Evolutionary conservation across 768 basidiomycete genomes (phyloP), one percentile per base, ranked within the genome.

Genomic region (Tulasnella sp.): DNA sequence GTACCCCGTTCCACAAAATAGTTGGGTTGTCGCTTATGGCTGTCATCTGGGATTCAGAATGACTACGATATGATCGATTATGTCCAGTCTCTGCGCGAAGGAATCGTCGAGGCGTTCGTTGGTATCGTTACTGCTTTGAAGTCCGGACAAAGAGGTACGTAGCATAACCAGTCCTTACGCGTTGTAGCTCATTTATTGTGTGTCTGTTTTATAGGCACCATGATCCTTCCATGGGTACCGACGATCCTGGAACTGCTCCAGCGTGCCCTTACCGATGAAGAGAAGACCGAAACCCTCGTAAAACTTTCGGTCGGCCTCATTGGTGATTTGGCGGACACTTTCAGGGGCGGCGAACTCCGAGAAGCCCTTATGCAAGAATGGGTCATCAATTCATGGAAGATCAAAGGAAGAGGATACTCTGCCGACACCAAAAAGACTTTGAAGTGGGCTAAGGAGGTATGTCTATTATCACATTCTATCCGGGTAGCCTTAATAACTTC

Each of bases 91-190:
- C 76, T 99, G 57, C 81, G 96, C 35, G 96, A 98, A 65, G 91
- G 91, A 42, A 97, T 99, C 62, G 73, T 97, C 31, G 96, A 99
- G 69, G 94, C 96, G 2, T 97, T 96, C 65, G 94, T 88, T 4
- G 93, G 94, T 23, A 84, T 99, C 61, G 82, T 97, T 59, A 84
- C 88, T 35, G 92, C 86, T 0, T 73, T 97, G 66, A 93, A 92
- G 74, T 82, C 81, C 64, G 85, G 84, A 1, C 78, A 80, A 19
- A 82, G 89, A 72, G 78, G 90, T 87, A 63, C 59, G 71, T 69
- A 23, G n/a, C 21, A 21, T 7, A 1, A 1, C 25, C 5, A 11
- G 1, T 29, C 34, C 15, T 25, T 25, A 11, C 4, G 2, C 8
- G 40, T 32, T 55, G 39, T 59, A 34, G 25, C 7, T 31, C 53